A percentile compares a stretch with the other conserved stretches of the same genome.
Evolutionary conservation across 148 eudicot species (phyloP).

Genomic region (Rheum nobile): DNA sequence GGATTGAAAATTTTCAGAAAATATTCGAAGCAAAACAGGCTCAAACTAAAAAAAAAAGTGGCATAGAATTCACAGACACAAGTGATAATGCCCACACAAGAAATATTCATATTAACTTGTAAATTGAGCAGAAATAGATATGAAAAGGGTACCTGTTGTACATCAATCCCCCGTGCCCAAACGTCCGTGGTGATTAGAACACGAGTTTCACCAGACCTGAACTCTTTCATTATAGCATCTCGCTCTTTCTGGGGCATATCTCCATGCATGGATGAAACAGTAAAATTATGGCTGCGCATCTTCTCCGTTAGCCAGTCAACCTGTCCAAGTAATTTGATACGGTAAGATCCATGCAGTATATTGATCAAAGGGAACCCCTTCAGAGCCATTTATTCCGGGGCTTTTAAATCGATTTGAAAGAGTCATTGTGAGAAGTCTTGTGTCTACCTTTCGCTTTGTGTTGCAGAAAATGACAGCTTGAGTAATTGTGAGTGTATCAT

Average conservation of each 20-base stretch:
- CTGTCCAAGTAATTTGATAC: conserved; percentile 20
- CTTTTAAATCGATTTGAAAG: neutral
- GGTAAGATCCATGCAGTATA: neutral
- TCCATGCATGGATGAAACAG: conserved; percentile 98
- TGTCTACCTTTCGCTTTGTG: conserved; percentile 77
- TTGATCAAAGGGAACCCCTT: neutral
- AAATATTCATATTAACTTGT: neutral
- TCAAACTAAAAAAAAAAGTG: neutral
- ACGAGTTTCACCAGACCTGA: conserved; percentile 67
- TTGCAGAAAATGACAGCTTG: conserved; percentile 98
- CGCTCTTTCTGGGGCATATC: conserved; percentile 99
- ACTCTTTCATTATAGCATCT: conserved; percentile 94
- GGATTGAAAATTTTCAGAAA: conserved; percentile 12
- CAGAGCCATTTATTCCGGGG: neutral
- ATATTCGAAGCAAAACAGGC: neutral
- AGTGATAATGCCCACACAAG: neutral
- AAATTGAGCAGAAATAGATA: neutral
- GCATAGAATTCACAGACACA: neutral
- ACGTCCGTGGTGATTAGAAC: conserved; percentile 96
- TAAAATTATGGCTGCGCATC: conserved; percentile 86
- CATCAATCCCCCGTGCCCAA: conserved; percentile 98
- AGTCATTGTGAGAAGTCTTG: neutral
- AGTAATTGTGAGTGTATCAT: conserved; percentile 90
- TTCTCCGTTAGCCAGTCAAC: conserved; percentile 96
- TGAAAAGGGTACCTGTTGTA: conserved; percentile 59